Percentiles rank a stretch among this genome's conserved stretches.
phyloP scores from a whole-genome alignment of 192 early-diverging fungal species.

The Radiomyces spectabilis region DNA sequence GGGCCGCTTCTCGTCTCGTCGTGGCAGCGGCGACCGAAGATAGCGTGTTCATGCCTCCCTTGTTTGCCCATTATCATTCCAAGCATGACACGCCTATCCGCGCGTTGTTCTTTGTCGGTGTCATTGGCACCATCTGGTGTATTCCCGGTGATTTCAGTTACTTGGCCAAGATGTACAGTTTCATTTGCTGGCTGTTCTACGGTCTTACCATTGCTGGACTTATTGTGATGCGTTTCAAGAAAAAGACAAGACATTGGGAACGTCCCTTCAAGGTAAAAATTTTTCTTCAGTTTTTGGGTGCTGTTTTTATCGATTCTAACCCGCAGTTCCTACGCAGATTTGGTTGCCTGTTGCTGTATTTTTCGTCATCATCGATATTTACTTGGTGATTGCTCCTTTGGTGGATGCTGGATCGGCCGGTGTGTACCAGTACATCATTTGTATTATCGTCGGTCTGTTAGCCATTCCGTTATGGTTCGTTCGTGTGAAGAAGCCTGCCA shows the following conservation, averaged over 20 bases:
- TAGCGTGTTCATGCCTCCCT: constrained; percentile 50
- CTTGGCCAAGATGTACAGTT: constrained; percentile 67
- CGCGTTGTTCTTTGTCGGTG: constrained; percentile 51
- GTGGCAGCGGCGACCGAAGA: constrained; percentile 47
- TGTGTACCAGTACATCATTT: constrained; percentile 20
- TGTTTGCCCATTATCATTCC: constrained; percentile 48
- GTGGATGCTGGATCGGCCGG: constrained; percentile 22
- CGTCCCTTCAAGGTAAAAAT: constrained; percentile 33
- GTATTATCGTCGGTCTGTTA: constrained; percentile 18
- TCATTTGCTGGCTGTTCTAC: constrained; percentile 61
- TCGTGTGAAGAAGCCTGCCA: constrained; percentile 18
- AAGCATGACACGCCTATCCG: constrained; percentile 52
- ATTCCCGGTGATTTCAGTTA: constrained; percentile 50
- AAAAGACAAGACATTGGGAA: constrained; percentile 17
- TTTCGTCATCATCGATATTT: constrained; percentile 18
- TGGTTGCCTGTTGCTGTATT: constrained; percentile 17
- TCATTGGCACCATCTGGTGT: constrained; percentile 48
- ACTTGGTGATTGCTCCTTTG: constrained; percentile 25
- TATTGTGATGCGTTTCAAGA: constrained; percentile 30
- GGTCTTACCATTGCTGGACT: constrained; percentile 33
- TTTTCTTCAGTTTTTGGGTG: constrained; percentile 14
- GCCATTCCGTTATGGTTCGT: constrained; percentile 25
- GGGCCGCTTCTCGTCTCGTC: constrained; percentile 57
- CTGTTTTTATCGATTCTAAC: not conserved
- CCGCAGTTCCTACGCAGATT: too few species aligned